phyloP scores from a whole-genome alignment of 768 basidiomycete species.

The Mrakia hoshinonis region DNA sequence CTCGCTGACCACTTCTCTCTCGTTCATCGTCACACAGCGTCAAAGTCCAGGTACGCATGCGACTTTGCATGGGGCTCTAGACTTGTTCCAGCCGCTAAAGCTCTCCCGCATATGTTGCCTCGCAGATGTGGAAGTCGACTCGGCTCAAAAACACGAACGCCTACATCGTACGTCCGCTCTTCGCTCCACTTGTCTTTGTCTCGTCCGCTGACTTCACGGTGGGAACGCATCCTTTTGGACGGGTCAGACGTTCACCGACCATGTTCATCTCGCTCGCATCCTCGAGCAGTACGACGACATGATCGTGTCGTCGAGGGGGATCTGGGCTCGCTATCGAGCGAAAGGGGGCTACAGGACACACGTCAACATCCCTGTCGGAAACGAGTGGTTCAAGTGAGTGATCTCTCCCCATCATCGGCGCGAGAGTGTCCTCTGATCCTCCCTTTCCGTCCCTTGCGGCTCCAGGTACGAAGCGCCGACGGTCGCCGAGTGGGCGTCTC shows the following conservation, averaged over 20 bases:
- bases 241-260: not conserved
- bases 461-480: conserved; percentile 18
- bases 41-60: not conserved
- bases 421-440: not conserved
- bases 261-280: not conserved
- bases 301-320: not conserved
- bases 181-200: not conserved
- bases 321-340: not conserved
- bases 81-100: not conserved
- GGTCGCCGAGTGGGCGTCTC: not conserved
- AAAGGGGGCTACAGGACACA: conserved; percentile 2
- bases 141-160: conserved; percentile 16
- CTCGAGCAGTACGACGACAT: not conserved
- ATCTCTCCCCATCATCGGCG: not conserved
- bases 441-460: not conserved
- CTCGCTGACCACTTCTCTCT: not conserved
- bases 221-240: not conserved
- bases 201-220: not conserved
- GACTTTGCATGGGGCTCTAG: not conserved
- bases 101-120: not conserved
- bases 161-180: conserved; percentile 7
- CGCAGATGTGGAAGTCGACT: conserved; percentile 14
- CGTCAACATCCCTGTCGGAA: not conserved
- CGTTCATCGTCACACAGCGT: not conserved
- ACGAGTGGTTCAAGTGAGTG: conserved; percentile 23